These are phyloP conservation scores for Croton laevigatus DNA, from an alignment of 441 rosid genomes.

Conservation along the genomic window DNA sequence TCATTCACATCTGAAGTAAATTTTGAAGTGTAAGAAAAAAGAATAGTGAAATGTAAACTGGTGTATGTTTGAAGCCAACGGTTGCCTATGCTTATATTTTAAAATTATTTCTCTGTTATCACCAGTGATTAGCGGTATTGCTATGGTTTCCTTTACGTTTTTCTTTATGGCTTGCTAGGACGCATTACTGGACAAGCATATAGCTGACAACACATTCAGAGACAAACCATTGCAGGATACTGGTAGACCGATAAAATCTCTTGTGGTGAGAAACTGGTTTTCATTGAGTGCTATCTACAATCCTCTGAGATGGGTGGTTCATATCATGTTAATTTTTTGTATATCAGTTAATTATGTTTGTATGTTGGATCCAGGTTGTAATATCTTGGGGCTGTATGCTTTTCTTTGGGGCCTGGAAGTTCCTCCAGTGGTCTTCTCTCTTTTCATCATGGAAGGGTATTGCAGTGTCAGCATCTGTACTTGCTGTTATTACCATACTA, in stretches of 20 bases:
- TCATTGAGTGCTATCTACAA: neutral
- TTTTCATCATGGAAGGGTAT: constrained; percentile 91
- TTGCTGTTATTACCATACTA: constrained; percentile 63
- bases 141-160: constrained; percentile 15
- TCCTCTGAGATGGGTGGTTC: neutral
- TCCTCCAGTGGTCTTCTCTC: constrained; percentile 77
- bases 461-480: constrained; percentile 42
- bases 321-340: neutral
- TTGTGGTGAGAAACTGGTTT: constrained; percentile 50
- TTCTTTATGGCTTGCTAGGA: constrained; percentile 46
- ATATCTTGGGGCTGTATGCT: constrained; percentile 62
- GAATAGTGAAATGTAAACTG: neutral
- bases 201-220: constrained; percentile 68
- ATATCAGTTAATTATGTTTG: neutral
- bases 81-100: neutral
- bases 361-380: constrained; percentile 54
- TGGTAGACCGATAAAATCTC: constrained; percentile 75
- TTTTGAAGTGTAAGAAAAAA: neutral
- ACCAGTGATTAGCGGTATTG: neutral
- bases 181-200: constrained; percentile 78
- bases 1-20: neutral
- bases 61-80: neutral
- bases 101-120: neutral
- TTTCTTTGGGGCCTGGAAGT: constrained; percentile 58
- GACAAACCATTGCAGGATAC: constrained; percentile 68